A percentile compares a stretch with the other conserved stretches of the same genome.
phyloP scores from a whole-genome alignment of 176 grass and related monocot genomes.

The Musa schizocarpa region DNA sequence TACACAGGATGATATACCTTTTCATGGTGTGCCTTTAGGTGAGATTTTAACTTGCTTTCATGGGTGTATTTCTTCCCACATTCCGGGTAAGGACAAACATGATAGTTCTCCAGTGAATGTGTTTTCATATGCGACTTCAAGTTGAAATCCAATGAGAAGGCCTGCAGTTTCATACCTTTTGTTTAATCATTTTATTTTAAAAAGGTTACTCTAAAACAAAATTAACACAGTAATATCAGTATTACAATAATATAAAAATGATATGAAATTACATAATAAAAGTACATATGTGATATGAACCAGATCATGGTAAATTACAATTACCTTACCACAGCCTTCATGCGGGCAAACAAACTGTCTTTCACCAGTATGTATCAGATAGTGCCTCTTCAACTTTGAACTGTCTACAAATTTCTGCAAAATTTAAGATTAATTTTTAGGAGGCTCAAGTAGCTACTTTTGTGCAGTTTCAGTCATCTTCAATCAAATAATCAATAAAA shows the following conservation, averaged over 20 bases:
- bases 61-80: constrained; percentile 83
- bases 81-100: constrained; percentile 65
- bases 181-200: too few species aligned
- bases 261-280: too few species aligned
- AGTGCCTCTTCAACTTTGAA: constrained; percentile 88
- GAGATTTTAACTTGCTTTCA: constrained; percentile 83
- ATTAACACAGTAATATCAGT: too few species aligned
- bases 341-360: constrained; percentile 72
- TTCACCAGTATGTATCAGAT: constrained; percentile 81
- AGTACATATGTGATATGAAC: neutral
- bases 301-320: neutral
- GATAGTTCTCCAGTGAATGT: constrained; percentile 88
- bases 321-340: constrained; percentile 74
- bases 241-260: too few species aligned
- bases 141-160: constrained; percentile 97
- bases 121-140: constrained; percentile 88
- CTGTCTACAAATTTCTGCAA: constrained; percentile 83
- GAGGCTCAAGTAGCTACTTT: too few species aligned
- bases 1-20: constrained; percentile 33
- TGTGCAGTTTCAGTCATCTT: neutral
- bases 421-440: constrained; percentile 14
- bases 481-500: neutral
- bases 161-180: constrained; percentile 33
- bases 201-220: too few species aligned
- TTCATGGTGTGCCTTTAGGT: constrained; percentile 72